Conservation (phyloP, 495 filamentous ascomycete species). For the Physcia stellaris region DNA sequence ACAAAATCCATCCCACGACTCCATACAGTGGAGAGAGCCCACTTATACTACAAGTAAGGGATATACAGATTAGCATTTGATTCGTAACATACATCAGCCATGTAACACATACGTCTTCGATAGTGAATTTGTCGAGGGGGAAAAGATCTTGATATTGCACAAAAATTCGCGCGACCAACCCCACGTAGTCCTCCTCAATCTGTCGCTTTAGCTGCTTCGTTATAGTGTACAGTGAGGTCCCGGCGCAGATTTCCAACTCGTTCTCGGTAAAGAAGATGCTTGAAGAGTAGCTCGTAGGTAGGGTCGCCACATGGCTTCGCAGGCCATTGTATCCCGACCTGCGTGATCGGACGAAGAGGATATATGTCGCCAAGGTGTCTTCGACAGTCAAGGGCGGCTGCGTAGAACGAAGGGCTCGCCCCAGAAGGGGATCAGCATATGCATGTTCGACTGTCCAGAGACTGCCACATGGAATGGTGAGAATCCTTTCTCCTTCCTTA, state of each 20-base stretch:
- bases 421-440: slow-evolving; percentile 21
- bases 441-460: slow-evolving; percentile 23
- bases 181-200: slow-evolving; percentile 18
- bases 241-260: slow-evolving; percentile 20
- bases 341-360: slow-evolving; percentile 21
- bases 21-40: slow-evolving; percentile 22
- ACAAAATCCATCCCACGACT: slow-evolving; percentile 22
- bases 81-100: slow-evolving; percentile 12
- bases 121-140: slow-evolving; percentile 18
- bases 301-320: slow-evolving; percentile 18
- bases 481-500: slow-evolving; percentile 20
- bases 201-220: slow-evolving; percentile 17
- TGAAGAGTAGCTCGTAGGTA: slow-evolving; percentile 20
- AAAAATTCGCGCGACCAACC: slow-evolving; percentile 16
- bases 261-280: slow-evolving; percentile 20
- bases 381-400: slow-evolving; percentile 19
- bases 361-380: slow-evolving; percentile 19
- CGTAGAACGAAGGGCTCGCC: slow-evolving; percentile 17
- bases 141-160: slow-evolving; percentile 20
- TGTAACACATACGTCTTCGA: slow-evolving; percentile 18
- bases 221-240: slow-evolving; percentile 19
- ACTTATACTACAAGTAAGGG: slow-evolving; percentile 18
- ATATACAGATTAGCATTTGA: slow-evolving; percentile 11
- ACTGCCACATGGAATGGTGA: slow-evolving; percentile 17
- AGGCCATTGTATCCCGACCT: slow-evolving; percentile 20